These are phyloP conservation scores for Russula lepida DNA, from an alignment of 768 basidiomycete genomes.

Conservation along the genomic window DNA sequence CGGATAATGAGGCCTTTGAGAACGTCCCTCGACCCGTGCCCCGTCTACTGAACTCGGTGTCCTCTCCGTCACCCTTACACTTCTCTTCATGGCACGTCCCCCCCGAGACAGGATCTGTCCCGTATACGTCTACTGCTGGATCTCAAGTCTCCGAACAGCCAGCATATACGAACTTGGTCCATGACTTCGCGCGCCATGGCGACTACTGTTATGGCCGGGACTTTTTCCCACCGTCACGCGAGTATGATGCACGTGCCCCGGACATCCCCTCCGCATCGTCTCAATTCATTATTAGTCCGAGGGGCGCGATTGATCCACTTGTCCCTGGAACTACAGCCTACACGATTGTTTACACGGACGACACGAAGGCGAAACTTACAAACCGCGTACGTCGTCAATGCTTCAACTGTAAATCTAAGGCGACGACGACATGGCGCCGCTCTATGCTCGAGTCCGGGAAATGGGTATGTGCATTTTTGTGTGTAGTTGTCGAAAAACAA, in stretches of 20 bases:
- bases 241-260: background rate
- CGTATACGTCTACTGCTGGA: background rate
- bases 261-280: background rate
- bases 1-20: background rate
- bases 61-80: background rate
- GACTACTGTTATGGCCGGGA: background rate
- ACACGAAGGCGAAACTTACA: conserved; percentile 68
- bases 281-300: background rate
- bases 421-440: conserved; percentile 73
- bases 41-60: background rate
- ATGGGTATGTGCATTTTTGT: conserved; percentile 34
- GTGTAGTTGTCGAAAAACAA: background rate
- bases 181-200: background rate
- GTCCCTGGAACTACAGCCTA: background rate
- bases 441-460: conserved; percentile 70
- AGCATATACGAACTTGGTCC: background rate
- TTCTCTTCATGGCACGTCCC: background rate
- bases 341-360: conserved; percentile 45
- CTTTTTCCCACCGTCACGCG: background rate
- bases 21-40: background rate
- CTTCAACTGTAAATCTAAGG: conserved; percentile 77
- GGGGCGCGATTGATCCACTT: background rate
- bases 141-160: background rate
- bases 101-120: background rate
- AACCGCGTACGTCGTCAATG: conserved; percentile 65